phyloP scores from a whole-genome alignment of 2,329 filamentous ascomycete genomes.

The Graphilbum ipis-grandicollis region DNA sequence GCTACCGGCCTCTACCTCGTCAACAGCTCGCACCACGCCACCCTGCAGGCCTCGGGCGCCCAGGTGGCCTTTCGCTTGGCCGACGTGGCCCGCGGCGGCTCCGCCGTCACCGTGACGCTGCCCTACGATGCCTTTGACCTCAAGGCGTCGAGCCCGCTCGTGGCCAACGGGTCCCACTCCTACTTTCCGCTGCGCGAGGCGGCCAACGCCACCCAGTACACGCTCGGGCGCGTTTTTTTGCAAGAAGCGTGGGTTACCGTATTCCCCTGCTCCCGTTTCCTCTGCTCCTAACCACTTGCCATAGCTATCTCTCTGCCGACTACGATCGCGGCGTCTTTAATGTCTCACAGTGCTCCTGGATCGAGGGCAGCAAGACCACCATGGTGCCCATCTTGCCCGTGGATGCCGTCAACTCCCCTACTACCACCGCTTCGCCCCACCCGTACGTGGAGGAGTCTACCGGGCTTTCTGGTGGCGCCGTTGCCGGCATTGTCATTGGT shows the following conservation, averaged over 20 bases:
- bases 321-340: conserved; percentile 23
- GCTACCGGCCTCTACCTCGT: conserved; percentile 16
- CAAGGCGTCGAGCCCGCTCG: conserved; percentile 14
- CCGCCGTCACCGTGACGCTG: conserved; percentile 14
- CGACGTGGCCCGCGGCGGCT: conserved; percentile 15
- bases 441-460: too few species aligned
- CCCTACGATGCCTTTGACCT: conserved; percentile 18
- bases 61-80: conserved; percentile 17
- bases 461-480: too few species aligned
- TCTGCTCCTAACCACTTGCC: too few species aligned
- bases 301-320: conserved; percentile 18
- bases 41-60: conserved; percentile 14
- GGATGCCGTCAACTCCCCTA: too few species aligned
- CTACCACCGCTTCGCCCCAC: too few species aligned
- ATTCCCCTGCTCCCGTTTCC: too few species aligned
- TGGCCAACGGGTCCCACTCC: conserved; percentile 12
- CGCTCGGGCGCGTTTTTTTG: conserved; percentile 17
- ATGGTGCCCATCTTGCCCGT: conserved; percentile 13
- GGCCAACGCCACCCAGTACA: conserved; percentile 17
- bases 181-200: conserved; percentile 19
- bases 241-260: conserved; percentile 13
- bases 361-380: conserved; percentile 15
- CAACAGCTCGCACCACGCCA: conserved; percentile 17
- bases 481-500: too few species aligned
- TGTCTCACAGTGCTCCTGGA: conserved; percentile 19